These are phyloP conservation scores for Fabrea salina DNA, from an alignment of 169 alveolate species.

Conservation along the genomic window DNA sequence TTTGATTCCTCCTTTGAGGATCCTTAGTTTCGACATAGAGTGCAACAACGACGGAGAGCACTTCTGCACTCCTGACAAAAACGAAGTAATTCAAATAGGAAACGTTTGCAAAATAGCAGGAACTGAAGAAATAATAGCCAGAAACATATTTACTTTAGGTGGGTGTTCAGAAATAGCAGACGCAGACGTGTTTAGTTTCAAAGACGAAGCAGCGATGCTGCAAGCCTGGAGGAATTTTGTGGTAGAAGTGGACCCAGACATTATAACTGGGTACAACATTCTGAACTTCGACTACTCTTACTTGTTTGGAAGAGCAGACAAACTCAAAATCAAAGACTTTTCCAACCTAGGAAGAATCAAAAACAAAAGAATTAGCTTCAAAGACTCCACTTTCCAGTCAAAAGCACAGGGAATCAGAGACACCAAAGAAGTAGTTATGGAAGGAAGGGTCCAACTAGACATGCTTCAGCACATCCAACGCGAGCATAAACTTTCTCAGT, in stretches of 20 bases:
- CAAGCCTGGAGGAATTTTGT: conserved; percentile 87
- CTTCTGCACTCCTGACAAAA: conserved; percentile 94
- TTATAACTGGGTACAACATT: conserved; percentile 97
- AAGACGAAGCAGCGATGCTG: conserved; percentile 81
- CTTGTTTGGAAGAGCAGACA: conserved; percentile 91
- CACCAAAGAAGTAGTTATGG: conserved; percentile 87
- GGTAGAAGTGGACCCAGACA: conserved; percentile 92
- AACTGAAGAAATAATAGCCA: conserved; percentile 68
- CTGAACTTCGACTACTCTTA: conserved; percentile 97
- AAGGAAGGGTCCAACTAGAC: conserved; percentile 97
- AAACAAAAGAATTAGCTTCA: conserved; percentile 68
- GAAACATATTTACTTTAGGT: conserved; percentile 77
- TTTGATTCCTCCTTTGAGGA: conserved; percentile 93
- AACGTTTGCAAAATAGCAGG: conserved; percentile 60
- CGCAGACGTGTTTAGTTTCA: conserved; percentile 82
- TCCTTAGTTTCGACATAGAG: conserved; percentile 92
- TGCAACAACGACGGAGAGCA: conserved; percentile 84
- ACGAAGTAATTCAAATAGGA: conserved; percentile 95
- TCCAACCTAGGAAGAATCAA: conserved; percentile 78
- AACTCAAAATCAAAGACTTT: conserved; percentile 82
- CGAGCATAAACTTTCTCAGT: conserved; percentile 95
- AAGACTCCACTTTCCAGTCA: conserved; percentile 83
- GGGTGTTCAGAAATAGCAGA: conserved; percentile 87
- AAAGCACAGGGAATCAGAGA: conserved; percentile 93
- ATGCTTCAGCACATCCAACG: conserved; percentile 94